Base-by-base conservation (phyloP, 768 basidiomycete genomes). In the Trametes maxima region DNA sequence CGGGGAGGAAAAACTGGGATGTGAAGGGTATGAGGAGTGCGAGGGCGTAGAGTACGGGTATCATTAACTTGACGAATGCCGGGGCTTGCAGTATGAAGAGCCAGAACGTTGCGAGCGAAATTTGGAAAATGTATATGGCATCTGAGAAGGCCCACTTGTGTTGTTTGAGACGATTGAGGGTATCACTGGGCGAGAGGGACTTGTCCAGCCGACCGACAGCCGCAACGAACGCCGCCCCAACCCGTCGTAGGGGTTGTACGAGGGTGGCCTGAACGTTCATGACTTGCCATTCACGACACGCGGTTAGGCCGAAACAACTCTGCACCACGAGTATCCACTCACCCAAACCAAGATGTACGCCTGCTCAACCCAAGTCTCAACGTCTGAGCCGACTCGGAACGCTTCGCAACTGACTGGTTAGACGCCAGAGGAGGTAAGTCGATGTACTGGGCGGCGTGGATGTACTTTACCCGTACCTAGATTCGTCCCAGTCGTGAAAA, bases 1-100 rank as follows among this genome's bases (percentile, higher is more conserved):
- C 95, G 0, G 94, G 94, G 40, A 93, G 52, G 77, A 97, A 89
- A 77, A 97, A 94, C 72, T 96, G 95, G 33, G 86, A 89, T 0
- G 95, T 95, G 56, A 95, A 78, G 0, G 95, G 95, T 47, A 97
- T 70, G 63, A 94, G 76, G 60, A 98, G 80, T 35, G 85, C 88
- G 51, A 82, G 68, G 57, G 75, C 69, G 76, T 91, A 95, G 19
- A 89, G 76, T 28, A 86, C 39, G 8, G 95, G 94, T 65, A 96
- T 92, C 49, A 81, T 58, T 43, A 96, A 83, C 70, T 95, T 95
- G 67, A 80, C 69, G 67, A 87, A 90, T 14, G 79, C 77, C 0
- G 92, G 90, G 1, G 76, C 77, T 60, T 82, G 77, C 88, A 94
- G 90, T 57, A 94, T 76, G 43, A 75, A 74, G 63, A 94, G 75